Base-by-base conservation (phyloP, 2,329 filamentous ascomycete species). In the Keithomyces neogunnii region DNA sequence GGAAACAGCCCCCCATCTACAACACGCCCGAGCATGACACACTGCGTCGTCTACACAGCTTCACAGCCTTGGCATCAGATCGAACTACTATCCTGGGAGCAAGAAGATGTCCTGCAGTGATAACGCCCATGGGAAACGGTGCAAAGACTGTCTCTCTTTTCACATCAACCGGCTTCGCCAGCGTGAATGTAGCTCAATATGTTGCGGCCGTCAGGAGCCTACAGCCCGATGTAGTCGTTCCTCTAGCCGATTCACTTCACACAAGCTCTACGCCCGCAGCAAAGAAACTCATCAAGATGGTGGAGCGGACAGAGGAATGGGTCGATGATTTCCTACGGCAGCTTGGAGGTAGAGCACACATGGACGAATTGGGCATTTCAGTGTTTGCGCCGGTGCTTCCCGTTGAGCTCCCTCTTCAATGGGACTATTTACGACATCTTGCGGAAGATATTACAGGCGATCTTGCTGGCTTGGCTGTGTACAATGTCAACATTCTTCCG, bases 81-180 rank as follows among this genome's bases (percentile, higher is more conserved):
- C 71, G 82, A 33, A 66, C 86, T 45, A 79, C 89, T 6, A 69
- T 99, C 3, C 72, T 99, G 3, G 88, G 85, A 9, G 80, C 92
- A 0, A 84, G 93, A 50, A 79, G 92, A 33, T 81, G 85, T 47
- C 88, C 91, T 1, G 82, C 89, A 1, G 84, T 96, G 26, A 69
- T 77, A 7, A 82, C 85, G 5, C 87, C 88, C 0, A 73, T 82
- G 56, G 80, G 81, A 26, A 90, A 93, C 64, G 84, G 83, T 7
- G 80, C 85, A 55, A 80, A 79, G 39, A 78, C 83, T 45, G 75
- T 97, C 42, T 83, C 86, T 19, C 78, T 97, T 46, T 84, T 88
- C 63, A 96, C 93, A 2, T 92, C 90, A 0, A 88, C 89, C 1
- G 93, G 93, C 32, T 96, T 95, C 69, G 80, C 82, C 55, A 76